A percentile compares a stretch with the other conserved stretches of the same genome.
phyloP scores from a whole-genome alignment of 768 basidiomycete genomes.

The Trametes cingulata region DNA sequence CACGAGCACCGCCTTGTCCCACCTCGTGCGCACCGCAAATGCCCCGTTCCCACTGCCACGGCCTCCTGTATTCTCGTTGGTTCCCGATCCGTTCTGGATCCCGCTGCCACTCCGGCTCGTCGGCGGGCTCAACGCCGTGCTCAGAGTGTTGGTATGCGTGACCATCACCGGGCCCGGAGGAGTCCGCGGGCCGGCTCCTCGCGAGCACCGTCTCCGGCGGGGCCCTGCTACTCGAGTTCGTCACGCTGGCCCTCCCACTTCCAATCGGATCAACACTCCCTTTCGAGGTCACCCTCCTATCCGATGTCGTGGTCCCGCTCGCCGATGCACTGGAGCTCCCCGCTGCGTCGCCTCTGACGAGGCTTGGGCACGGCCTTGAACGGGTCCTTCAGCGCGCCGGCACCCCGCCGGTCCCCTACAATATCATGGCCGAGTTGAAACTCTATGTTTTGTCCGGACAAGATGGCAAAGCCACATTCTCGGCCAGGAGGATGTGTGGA shows the following conservation, averaged over 20 bases:
- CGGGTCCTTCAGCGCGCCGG: constrained; percentile 52
- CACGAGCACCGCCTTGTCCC: not conserved
- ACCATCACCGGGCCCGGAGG: not conserved
- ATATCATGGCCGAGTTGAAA: no score
- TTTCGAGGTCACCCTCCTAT: not conserved
- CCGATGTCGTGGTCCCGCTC: no score
- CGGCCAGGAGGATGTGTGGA: no score
- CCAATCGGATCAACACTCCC: not conserved
- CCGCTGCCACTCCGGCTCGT: not conserved
- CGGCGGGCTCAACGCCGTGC: not conserved
- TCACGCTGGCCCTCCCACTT: not conserved
- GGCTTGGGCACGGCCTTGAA: constrained; percentile 35
- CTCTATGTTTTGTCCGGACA: no score
- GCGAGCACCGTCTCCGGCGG: not conserved
- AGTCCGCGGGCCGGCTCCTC: not conserved
- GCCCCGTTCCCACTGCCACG: not conserved
- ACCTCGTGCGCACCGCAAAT: not conserved
- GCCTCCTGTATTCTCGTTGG: not conserved
- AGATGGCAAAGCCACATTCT: no score
- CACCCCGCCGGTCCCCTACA: no score
- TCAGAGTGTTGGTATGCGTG: not conserved
- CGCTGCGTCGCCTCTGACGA: constrained; percentile 1
- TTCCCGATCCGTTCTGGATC: not conserved
- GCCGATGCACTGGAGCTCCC: constrained; percentile 7
- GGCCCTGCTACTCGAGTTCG: not conserved